Evolutionary conservation across 805 yeast species (phyloP).

Genomic region (Tetrapisispora fleetii): DNA sequence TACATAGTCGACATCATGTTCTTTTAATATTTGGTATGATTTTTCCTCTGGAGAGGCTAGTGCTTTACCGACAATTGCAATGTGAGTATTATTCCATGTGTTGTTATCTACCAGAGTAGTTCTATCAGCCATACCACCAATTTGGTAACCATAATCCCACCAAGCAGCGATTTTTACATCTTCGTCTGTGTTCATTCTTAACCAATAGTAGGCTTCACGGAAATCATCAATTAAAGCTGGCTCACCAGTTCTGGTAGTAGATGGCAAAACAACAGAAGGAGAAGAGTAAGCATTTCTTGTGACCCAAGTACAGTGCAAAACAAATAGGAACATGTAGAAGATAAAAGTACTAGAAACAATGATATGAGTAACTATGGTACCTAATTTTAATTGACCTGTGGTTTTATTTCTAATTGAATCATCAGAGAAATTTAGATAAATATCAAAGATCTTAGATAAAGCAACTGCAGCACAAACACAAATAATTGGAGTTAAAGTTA

Average conservation of each 20-base stretch:
- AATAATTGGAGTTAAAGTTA: conserved; percentile 90
- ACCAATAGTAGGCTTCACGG: conserved; percentile 98
- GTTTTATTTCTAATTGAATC: conserved; percentile 7
- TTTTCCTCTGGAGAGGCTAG: conserved; percentile 85
- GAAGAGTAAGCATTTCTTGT: conserved; percentile 93
- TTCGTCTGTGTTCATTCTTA: conserved; percentile 94
- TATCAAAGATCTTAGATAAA: conserved; percentile 70
- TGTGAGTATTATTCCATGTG: conserved; percentile 99
- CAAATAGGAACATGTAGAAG: conserved; percentile 70
- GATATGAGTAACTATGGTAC: conserved; percentile 43
- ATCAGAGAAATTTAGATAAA: conserved; percentile 57
- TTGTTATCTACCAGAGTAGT: conserved; percentile 97
- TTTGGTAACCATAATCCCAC: conserved; percentile 99
- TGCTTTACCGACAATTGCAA: conserved; percentile 98
- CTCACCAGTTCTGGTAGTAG: conserved; percentile 72
- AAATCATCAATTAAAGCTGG: conserved; percentile 84
- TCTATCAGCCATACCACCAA: conserved; percentile 99
- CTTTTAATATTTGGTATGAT: conserved; percentile 76
- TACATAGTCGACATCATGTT: conserved; percentile 92
- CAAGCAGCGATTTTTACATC: conserved; percentile 95
- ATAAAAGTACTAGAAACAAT: conserved; percentile 58
- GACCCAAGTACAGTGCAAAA: conserved; percentile 94
- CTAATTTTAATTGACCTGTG: conserved; percentile 13
- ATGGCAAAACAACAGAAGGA: conserved; percentile 91
- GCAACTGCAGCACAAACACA: conserved; percentile 92